phyloP scores from a whole-genome alignment of 1,284 basidiomycete species.

The Thecaphora thlaspeos region DNA sequence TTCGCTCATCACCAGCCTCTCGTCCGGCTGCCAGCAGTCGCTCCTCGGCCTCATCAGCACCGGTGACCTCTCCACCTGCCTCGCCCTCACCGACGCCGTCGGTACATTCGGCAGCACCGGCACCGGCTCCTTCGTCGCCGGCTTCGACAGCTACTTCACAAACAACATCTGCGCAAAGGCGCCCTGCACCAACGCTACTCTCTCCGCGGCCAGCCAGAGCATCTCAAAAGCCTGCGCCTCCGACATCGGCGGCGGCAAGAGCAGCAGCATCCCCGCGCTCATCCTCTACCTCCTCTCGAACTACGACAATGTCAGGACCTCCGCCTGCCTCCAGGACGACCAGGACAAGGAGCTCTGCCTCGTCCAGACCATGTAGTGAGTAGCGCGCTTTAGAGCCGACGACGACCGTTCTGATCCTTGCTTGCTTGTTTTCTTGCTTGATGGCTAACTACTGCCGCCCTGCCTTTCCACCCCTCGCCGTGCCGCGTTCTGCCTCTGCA shows the following conservation, averaged over 20 bases:
- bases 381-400: no score
- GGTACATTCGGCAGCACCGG: constrained; percentile 21
- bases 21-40: constrained; percentile 12
- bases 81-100: constrained; percentile 19
- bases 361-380: constrained; percentile 11
- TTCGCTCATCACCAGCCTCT: constrained; percentile 33
- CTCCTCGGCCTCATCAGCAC: constrained; percentile 24
- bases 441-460: no score
- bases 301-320: constrained; percentile 18
- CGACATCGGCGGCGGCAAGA: constrained; percentile 9
- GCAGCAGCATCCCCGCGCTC: constrained; percentile 17
- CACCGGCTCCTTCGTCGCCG: constrained; percentile 19
- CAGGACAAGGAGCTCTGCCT: constrained; percentile 9
- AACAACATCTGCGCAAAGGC: constrained; percentile 17
- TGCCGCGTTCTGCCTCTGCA: no score
- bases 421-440: no score
- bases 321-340: constrained; percentile 15
- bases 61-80: constrained; percentile 25
- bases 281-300: constrained; percentile 27
- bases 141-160: constrained; percentile 17
- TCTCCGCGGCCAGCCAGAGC: constrained; percentile 7
- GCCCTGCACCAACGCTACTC: constrained; percentile 10
- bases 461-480: no score
- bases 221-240: no score
- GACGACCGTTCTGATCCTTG: no score